Percentiles rank a stretch among this genome's conserved stretches.
Evolutionary conservation across 257 asterid species (phyloP).

Genomic region (Solanum lignicaule): DNA sequence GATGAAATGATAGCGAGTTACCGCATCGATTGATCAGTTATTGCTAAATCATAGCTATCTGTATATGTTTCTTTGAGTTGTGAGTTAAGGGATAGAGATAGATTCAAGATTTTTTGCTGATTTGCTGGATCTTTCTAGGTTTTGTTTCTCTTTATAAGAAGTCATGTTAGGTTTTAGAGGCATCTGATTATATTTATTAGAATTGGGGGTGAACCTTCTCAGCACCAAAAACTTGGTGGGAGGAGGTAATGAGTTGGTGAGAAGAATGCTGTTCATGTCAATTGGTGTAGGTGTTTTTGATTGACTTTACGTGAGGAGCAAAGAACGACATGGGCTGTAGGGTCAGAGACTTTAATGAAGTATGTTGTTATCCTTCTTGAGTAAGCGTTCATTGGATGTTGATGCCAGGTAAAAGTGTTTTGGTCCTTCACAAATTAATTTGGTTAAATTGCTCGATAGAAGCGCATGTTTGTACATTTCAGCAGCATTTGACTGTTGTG

Average conservation of each 20-base stretch:
- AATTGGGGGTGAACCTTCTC: background rate
- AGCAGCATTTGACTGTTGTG: background rate
- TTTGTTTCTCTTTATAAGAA: background rate
- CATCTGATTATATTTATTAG: background rate
- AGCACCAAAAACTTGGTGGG: background rate
- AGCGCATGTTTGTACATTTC: background rate
- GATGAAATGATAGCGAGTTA: background rate
- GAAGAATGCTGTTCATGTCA: background rate
- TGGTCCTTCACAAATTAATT: background rate
- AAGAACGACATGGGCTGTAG: conserved; percentile 61
- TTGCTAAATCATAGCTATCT: background rate
- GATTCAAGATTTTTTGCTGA: background rate
- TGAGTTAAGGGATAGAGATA: background rate
- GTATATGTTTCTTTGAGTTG: background rate
- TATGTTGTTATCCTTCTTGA: conserved; percentile 97
- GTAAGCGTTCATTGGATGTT: conserved; percentile 81
- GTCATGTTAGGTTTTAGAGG: background rate
- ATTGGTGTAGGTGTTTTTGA: conserved; percentile 17
- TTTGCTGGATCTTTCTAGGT: background rate
- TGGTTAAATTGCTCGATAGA: background rate
- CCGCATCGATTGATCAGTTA: background rate
- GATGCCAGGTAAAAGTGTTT: conserved; percentile 65
- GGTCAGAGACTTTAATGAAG: conserved; percentile 33
- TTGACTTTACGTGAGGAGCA: conserved; percentile 19
- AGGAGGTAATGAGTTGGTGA: background rate